A percentile compares a stretch with the other conserved stretches of the same genome.
Conservation (phyloP, 257 asterid genomes). For the Salvia miltiorrhiza region DNA sequence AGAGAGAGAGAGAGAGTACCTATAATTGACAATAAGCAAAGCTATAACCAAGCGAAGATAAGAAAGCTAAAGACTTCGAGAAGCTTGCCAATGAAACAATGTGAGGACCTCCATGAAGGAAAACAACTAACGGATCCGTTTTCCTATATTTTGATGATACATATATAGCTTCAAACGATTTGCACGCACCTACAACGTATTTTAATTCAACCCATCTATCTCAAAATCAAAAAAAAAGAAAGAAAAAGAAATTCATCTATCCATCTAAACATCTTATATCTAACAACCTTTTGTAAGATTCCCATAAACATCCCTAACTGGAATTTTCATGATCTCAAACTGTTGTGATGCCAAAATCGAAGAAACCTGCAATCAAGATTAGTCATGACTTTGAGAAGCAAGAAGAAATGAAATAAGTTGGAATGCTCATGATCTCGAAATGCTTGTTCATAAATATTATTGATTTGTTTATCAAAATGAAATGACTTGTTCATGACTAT, state of each 20-base stretch:
- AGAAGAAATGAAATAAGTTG: no score
- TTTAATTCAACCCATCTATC: no score
- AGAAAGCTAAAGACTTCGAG: constrained; percentile 77
- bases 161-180: constrained; percentile 84
- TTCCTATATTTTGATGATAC: constrained; percentile 65
- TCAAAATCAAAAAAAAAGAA: no score
- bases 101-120: constrained; percentile 97
- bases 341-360: constrained; percentile 55
- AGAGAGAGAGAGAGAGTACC: constrained; percentile 28
- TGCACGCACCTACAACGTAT: constrained; percentile 52
- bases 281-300: constrained; percentile 48
- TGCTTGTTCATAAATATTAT: no score
- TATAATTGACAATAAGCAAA: constrained; percentile 81
- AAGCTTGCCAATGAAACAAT: constrained; percentile 59
- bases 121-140: constrained; percentile 60
- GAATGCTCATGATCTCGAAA: no score
- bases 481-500: no score
- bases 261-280: no score
- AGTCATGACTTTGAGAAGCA: no score
- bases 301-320: constrained; percentile 46
- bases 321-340: constrained; percentile 53
- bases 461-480: no score
- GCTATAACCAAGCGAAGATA: constrained; percentile 78
- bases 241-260: no score
- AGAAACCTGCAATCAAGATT: constrained; percentile 40